Evolutionary conservation across 2,329 filamentous ascomycete genomes (phyloP), one percentile per base, ranked within the genome.

Genomic region (Alternaria conjuncta): DNA sequence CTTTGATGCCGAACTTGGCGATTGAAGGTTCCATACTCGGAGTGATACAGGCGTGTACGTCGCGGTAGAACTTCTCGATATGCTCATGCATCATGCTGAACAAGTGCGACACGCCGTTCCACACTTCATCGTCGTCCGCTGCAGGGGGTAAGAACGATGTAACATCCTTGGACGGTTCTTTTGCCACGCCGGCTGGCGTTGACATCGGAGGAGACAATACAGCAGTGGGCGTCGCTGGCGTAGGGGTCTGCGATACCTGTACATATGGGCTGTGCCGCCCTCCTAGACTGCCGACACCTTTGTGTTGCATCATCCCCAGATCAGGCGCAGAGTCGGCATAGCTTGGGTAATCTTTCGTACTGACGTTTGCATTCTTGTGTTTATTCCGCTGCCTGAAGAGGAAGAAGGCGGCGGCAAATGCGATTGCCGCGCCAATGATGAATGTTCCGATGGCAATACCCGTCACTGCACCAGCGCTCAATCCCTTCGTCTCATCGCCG

Each of bases 11-110:
- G 23, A 78, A 79, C 13, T 63, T 57, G 1, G 67, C 61, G n/a
- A 78, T 64, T n/a, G 70, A 75, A 7, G 54, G 55, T 36, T 75
- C 70, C 74, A 79, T 77, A 41, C 70, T 77, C 3, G 75, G 71
- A 15, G 76, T 78, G 11, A 78, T 75, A 36, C 68, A 73, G 15
- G 75, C 76, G 53, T 78, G 73, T 5, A 77, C 73, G 47, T 79
- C 75, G 50, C 78, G 74, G 57, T 79, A 79, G 55, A 73, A 78
- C 7, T 56, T 71, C 15, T 78, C 73, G 43, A 79, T 62, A 55
- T 78, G 76, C 8, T 60, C 57, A 18, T 77, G 73, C 15, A 78
- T 66, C 45, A 71, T 64, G 21, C 55, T 66, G 55, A 79, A 78
- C 23, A 79, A 54, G 9, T 41, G 61, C 1, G 70, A 56, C 1